Conservation (phyloP, 495 filamentous ascomycete species). For the Annulohypoxylon bovei region DNA sequence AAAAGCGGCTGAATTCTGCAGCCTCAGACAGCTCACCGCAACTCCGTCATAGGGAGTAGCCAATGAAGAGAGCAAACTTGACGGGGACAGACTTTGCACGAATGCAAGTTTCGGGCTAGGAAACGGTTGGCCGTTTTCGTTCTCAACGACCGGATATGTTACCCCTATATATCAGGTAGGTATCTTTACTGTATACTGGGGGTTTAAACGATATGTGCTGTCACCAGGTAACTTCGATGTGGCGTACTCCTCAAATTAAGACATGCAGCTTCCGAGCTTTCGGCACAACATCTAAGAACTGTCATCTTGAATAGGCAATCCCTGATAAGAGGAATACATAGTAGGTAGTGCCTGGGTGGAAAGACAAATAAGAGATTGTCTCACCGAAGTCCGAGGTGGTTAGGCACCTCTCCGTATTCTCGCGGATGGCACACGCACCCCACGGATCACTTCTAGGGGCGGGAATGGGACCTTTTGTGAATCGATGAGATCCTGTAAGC, state of each 20-base stretch:
- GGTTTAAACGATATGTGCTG: slow-evolving; percentile 1
- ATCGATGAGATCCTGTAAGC: slow-evolving; percentile 29
- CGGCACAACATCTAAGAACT: background rate
- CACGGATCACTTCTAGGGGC: background rate
- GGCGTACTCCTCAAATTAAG: slow-evolving; percentile 30
- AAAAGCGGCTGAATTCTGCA: slow-evolving; percentile 30
- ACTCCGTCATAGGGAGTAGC: slow-evolving; percentile 7
- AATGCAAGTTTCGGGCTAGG: slow-evolving; percentile 34
- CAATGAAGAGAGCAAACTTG: slow-evolving; percentile 18
- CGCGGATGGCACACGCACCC: slow-evolving; percentile 5
- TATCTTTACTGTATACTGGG: slow-evolving; percentile 2
- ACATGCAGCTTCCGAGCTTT: slow-evolving; percentile 32
- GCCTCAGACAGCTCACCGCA: slow-evolving; percentile 33
- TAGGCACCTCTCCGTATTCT: slow-evolving; percentile 15
- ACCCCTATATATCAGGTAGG: background rate
- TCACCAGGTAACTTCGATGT: slow-evolving; percentile 19
- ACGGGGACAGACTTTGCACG: slow-evolving; percentile 3
- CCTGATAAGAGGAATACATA: background rate
- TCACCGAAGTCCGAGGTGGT: slow-evolving; percentile 33
- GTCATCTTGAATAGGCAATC: slow-evolving; percentile 8
- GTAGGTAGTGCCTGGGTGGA: background rate
- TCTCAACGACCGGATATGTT: slow-evolving; percentile 9
- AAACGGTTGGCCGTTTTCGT: background rate
- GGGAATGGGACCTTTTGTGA: slow-evolving; percentile 18
- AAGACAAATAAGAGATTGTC: slow-evolving; percentile 35